Conservation (phyloP, 176 grass and related monocot species). For the Puya raimondii region DNA sequence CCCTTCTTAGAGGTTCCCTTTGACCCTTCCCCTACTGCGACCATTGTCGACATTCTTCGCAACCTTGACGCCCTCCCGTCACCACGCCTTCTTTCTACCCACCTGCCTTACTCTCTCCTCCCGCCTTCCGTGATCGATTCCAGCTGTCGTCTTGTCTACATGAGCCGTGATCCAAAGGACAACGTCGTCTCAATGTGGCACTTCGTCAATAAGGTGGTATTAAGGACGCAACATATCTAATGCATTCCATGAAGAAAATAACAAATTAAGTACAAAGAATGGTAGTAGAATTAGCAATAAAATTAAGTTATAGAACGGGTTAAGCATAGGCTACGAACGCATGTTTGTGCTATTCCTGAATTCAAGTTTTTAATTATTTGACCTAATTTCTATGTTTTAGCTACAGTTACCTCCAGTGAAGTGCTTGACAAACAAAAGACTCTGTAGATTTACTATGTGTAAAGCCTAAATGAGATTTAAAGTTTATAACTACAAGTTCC, state of each 20-base stretch:
- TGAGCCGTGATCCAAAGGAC: constrained; percentile 52
- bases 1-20: constrained; percentile 28
- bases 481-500: no score
- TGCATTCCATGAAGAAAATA: no score
- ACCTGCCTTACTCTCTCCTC: constrained; percentile 28
- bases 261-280: no score
- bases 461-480: background rate
- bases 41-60: background rate
- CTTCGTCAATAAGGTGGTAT: background rate
- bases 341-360: no score
- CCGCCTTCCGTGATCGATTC: constrained; percentile 10
- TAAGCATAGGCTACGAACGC: no score
- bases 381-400: no score
- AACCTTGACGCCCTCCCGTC: constrained; percentile 13
- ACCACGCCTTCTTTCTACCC: constrained; percentile 34
- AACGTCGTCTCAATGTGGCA: constrained; percentile 36
- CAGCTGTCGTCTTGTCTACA: constrained; percentile 34
- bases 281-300: no score
- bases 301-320: no score
- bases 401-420: no score
- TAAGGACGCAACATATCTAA: no score
- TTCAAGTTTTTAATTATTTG: no score
- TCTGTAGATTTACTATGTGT: background rate
- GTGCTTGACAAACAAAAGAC: background rate
- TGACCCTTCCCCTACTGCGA: constrained; percentile 2